Conservation (phyloP, 768 basidiomycete species). For the Crucibulum laeve region DNA sequence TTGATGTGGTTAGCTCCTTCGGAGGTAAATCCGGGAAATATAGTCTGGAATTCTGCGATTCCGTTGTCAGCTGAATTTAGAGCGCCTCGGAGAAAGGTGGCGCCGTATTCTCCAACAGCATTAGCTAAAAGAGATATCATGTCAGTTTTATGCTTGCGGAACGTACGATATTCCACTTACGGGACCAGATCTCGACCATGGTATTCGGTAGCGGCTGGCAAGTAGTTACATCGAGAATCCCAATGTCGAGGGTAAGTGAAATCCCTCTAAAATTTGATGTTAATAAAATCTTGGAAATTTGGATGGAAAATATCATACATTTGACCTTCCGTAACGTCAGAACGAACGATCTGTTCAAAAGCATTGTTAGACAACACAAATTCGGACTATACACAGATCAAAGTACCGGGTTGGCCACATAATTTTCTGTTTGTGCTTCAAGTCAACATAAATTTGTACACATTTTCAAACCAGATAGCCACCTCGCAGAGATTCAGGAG, state of each 20-base stretch:
- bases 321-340: slow-evolving; percentile 22
- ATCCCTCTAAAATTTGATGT: slow-evolving; percentile 23
- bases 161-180: slow-evolving; percentile 10
- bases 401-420: no score
- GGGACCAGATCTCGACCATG: slow-evolving; percentile 34
- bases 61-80: slow-evolving; percentile 25
- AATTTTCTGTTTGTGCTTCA: no score
- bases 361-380: no score
- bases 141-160: not conserved
- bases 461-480: not conserved
- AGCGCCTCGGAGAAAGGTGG: slow-evolving; percentile 31
- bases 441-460: no score
- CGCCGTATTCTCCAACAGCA: slow-evolving; percentile 25
- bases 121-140: slow-evolving; percentile 20
- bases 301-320: slow-evolving; percentile 12
- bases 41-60: slow-evolving; percentile 33
- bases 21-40: slow-evolving; percentile 30
- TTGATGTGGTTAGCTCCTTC: slow-evolving; percentile 32
- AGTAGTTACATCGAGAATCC: slow-evolving; percentile 32
- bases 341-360: slow-evolving; percentile 14
- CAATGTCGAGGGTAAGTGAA: slow-evolving; percentile 30
- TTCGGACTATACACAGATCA: no score
- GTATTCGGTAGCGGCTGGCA: slow-evolving; percentile 32
- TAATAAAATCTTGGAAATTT: not conserved
- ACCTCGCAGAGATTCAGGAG: slow-evolving; percentile 15